These are phyloP conservation scores for Ophiostoma sp. DNA, from an alignment of 2,329 filamentous ascomycete species.

Conservation along the genomic window DNA sequence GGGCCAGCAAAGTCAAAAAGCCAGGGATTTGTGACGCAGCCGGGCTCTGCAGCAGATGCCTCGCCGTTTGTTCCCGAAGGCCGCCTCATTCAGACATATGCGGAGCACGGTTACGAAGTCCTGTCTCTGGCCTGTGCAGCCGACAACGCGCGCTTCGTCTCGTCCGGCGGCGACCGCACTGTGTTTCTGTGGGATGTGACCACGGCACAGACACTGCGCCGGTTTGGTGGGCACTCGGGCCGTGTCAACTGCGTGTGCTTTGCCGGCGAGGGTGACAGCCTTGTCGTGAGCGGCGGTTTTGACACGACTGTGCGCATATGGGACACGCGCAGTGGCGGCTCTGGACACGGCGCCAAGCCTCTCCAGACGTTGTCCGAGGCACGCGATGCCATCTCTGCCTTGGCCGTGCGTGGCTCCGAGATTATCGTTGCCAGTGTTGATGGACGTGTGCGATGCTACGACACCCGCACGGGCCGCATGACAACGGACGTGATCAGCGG, in stretches of 20 bases:
- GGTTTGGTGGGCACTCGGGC: conserved; percentile 65
- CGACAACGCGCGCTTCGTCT: conserved; percentile 80
- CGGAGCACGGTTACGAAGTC: conserved; percentile 87
- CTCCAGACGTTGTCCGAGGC: conserved; percentile 70
- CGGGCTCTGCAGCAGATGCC: conserved; percentile 34
- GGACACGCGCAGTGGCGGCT: conserved; percentile 52
- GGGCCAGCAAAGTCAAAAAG: conserved; percentile 13
- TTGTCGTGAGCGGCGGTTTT: conserved; percentile 68
- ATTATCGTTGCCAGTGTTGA: conserved; percentile 78
- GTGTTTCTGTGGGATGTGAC: conserved; percentile 95
- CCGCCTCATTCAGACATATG: conserved; percentile 77
- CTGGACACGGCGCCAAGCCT: conserved; percentile 43
- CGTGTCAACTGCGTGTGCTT: conserved; percentile 76
- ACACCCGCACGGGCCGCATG: conserved; percentile 68
- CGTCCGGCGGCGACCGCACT: conserved; percentile 80
- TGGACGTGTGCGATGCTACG: conserved; percentile 74
- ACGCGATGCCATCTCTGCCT: conserved; percentile 57
- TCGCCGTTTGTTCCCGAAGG: conserved; percentile 38
- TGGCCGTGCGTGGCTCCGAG: conserved; percentile 47
- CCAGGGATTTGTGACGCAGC: conserved; percentile 22
- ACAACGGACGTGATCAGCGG: conserved; percentile 63
- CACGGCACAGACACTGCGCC: conserved; percentile 67
- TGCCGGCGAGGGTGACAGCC: conserved; percentile 65
- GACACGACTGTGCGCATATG: conserved; percentile 73
- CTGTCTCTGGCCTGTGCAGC: conserved; percentile 68